Conservation (phyloP, 2,329 filamentous ascomycete genomes). For the Grosmannia clavigera region DNA sequence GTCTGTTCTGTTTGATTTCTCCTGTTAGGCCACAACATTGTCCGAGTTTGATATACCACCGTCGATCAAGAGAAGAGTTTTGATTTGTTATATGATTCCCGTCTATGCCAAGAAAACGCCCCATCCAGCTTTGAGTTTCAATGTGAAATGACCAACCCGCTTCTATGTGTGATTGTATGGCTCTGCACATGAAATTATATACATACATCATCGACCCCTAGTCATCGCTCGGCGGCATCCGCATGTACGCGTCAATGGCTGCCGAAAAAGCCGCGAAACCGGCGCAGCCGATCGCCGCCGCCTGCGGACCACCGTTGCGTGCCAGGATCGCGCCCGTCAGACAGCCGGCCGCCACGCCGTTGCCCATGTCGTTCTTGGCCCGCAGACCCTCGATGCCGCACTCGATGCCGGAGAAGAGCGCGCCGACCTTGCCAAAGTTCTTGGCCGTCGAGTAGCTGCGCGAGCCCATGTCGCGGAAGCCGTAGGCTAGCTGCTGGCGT, state of each 20-base stretch:
- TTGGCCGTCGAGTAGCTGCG: conserved; percentile 74
- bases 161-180: background rate
- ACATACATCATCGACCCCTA: conserved; percentile 16
- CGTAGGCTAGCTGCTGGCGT: conserved; percentile 67
- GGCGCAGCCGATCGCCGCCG: conserved; percentile 73
- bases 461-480: conserved; percentile 90
- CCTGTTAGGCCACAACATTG: background rate
- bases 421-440: conserved; percentile 90
- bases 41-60: too few species aligned
- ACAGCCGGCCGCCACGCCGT: conserved; percentile 80
- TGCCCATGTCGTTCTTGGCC: conserved; percentile 86
- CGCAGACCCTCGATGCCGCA: conserved; percentile 88
- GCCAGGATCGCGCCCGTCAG: conserved; percentile 83
- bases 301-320: conserved; percentile 77
- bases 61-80: background rate
- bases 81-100: background rate
- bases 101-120: background rate
- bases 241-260: conserved; percentile 87
- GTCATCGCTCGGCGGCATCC: conserved; percentile 53
- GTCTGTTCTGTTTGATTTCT: background rate
- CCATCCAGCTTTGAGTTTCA: background rate
- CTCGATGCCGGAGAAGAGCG: conserved; percentile 83
- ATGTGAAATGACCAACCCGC: background rate
- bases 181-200: background rate
- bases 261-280: conserved; percentile 90